phyloP scores from a whole-genome alignment of 2,329 filamentous ascomycete species.

The Colletotrichum magnum region DNA sequence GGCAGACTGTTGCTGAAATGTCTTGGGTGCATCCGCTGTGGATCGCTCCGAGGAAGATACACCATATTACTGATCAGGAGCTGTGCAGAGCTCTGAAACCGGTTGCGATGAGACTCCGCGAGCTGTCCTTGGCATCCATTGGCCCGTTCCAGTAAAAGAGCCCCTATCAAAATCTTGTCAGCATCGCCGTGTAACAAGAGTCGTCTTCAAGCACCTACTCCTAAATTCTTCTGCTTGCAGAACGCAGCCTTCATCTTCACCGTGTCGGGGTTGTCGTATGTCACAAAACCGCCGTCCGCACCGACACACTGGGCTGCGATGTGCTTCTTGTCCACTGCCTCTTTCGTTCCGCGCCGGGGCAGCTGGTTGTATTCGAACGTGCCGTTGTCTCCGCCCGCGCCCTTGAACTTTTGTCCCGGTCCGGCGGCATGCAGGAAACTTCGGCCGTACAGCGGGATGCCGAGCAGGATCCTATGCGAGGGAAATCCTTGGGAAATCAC shows the following conservation, averaged over 20 bases:
- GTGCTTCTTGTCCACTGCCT: constrained; percentile 76
- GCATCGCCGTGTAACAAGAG: background rate
- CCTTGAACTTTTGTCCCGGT: constrained; percentile 73
- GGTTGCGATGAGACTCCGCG: constrained; percentile 70
- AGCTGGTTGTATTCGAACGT: constrained; percentile 82
- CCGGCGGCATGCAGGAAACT: constrained; percentile 78
- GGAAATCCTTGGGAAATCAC: constrained; percentile 77
- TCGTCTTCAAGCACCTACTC: constrained; percentile 59
- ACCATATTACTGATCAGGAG: constrained; percentile 46
- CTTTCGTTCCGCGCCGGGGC: constrained; percentile 72
- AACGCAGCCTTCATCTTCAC: constrained; percentile 82
- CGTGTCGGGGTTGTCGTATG: constrained; percentile 84
- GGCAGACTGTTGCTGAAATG: constrained; percentile 30
- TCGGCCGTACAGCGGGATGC: constrained; percentile 82
- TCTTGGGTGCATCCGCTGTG: constrained; percentile 20
- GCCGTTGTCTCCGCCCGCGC: constrained; percentile 73
- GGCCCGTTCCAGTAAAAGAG: constrained; percentile 89
- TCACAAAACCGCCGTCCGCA: constrained; percentile 82
- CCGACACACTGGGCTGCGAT: constrained; percentile 81
- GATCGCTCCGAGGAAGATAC: constrained; percentile 12
- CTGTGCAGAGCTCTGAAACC: constrained; percentile 72
- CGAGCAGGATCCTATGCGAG: constrained; percentile 79
- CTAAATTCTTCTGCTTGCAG: constrained; percentile 78
- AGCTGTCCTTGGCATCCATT: constrained; percentile 73
- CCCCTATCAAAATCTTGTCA: constrained; percentile 63